Evolutionary conservation across 129 eudicot species (phyloP).

Genomic region (Gnaphalium uliginosum): DNA sequence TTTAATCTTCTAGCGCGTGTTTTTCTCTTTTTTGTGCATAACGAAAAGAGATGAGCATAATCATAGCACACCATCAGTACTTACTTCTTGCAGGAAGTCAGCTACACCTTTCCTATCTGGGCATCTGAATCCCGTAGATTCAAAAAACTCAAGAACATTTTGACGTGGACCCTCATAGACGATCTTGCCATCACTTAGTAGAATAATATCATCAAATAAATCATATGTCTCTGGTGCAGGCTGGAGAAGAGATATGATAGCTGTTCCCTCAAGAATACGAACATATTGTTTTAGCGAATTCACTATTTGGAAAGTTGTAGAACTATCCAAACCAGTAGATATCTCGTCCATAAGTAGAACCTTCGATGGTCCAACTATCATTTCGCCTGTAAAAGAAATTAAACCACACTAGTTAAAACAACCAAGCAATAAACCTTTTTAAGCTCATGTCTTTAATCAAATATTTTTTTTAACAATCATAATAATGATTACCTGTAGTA

Average conservation of each 20-base stretch:
- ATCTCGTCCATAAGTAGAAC: conserved; percentile 94
- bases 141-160: conserved; percentile 75
- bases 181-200: conserved; percentile 61
- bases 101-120: conserved; percentile 85
- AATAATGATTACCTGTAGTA: conserved; percentile 57
- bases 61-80: conserved; percentile 17
- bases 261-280: conserved; percentile 79
- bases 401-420: neutral
- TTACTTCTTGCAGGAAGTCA: conserved; percentile 88
- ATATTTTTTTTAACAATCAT: too few relatives aligned
- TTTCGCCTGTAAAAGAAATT: conserved; percentile 49
- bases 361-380: conserved; percentile 87
- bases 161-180: conserved; percentile 85
- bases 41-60: neutral
- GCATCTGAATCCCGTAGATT: conserved; percentile 70
- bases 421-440: neutral
- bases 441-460: too few relatives aligned
- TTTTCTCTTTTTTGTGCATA: neutral
- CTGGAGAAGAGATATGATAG: conserved; percentile 78
- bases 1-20: neutral
- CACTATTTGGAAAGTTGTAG: conserved; percentile 80
- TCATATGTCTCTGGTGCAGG: conserved; percentile 90
- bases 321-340: conserved; percentile 92
- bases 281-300: conserved; percentile 60
- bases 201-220: conserved; percentile 76